These are phyloP conservation scores for Oryza glaberrima DNA, from an alignment of 176 grass and related monocot genomes.

Conservation along the genomic window DNA sequence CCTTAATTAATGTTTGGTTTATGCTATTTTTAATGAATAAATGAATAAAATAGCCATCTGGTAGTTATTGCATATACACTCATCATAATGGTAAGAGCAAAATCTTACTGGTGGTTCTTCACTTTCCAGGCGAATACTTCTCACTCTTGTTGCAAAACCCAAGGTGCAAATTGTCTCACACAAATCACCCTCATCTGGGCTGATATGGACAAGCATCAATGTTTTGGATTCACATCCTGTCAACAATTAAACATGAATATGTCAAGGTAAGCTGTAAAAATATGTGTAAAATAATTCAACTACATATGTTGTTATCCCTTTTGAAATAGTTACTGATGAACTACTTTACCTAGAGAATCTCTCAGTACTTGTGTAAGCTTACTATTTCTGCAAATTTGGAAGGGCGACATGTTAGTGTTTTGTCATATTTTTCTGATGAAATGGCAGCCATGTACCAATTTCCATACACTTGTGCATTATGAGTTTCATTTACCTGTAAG, in stretches of 20 bases:
- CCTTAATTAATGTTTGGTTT: slow-evolving; percentile 9
- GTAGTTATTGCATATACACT: slow-evolving; percentile 29
- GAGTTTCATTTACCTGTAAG: slow-evolving; percentile 71
- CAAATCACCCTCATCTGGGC: slow-evolving; percentile 87
- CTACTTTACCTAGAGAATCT: slow-evolving; percentile 90
- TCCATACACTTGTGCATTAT: slow-evolving; percentile 15
- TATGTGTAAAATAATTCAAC: slow-evolving; percentile 33
- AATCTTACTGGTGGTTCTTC: slow-evolving; percentile 76
- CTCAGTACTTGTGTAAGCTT: slow-evolving; percentile 94
- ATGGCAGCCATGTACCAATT: slow-evolving; percentile 16
- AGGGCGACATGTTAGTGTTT: slow-evolving; percentile 19
- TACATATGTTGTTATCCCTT: slow-evolving; percentile 31
- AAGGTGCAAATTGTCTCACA: slow-evolving; percentile 93
- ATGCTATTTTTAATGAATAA: slow-evolving; percentile 26
- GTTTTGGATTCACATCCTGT: slow-evolving; percentile 95
- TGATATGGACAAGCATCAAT: slow-evolving; percentile 93
- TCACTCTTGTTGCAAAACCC: slow-evolving; percentile 86
- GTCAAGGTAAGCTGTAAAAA: slow-evolving; percentile 43
- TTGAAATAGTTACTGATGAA: not conserved
- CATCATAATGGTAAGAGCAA: slow-evolving; percentile 27
- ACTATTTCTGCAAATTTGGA: slow-evolving; percentile 79
- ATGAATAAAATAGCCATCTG: slow-evolving; percentile 8
- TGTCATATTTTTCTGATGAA: slow-evolving; percentile 2
- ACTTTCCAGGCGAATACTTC: slow-evolving; percentile 77
- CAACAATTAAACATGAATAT: slow-evolving; percentile 23